These are phyloP conservation scores for Candida fluviatilis DNA, from an alignment of 805 yeast genomes.

Conservation along the genomic window DNA sequence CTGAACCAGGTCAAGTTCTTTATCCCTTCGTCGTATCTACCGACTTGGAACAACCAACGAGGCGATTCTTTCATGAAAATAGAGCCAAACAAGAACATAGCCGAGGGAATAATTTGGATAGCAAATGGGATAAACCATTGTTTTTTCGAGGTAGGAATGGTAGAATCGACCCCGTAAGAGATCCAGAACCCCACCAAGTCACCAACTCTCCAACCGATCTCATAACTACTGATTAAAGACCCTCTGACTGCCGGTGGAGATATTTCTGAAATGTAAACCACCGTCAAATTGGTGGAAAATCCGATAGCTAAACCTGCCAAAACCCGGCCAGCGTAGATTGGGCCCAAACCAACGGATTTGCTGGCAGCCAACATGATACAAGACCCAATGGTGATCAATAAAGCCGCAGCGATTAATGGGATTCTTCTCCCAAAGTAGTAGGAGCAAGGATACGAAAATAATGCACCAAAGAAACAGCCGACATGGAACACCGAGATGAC, in stretches of 20 bases:
- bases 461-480: constrained; percentile 38
- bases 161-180: constrained; percentile 27
- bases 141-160: constrained; percentile 19
- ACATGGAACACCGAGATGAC: constrained; percentile 38
- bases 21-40: constrained; percentile 27
- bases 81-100: constrained; percentile 28
- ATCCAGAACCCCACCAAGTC: constrained; percentile 39
- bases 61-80: constrained; percentile 33
- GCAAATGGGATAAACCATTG: constrained; percentile 41
- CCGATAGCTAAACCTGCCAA: constrained; percentile 35
- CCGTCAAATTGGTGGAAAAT: constrained; percentile 32
- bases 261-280: constrained; percentile 32
- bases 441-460: constrained; percentile 32
- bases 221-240: constrained; percentile 26
- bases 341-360: constrained; percentile 24
- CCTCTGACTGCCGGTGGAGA: constrained; percentile 36
- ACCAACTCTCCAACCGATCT: constrained; percentile 37
- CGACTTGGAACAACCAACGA: constrained; percentile 32
- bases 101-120: constrained; percentile 34
- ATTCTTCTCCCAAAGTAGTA: constrained; percentile 30
- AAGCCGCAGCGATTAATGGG: constrained; percentile 28
- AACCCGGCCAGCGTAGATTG: constrained; percentile 35
- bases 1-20: constrained; percentile 33
- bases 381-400: constrained; percentile 30
- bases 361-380: constrained; percentile 34